Conservation (phyloP, 108 stramenopile species). For the Nitzschia putrida region DNA sequence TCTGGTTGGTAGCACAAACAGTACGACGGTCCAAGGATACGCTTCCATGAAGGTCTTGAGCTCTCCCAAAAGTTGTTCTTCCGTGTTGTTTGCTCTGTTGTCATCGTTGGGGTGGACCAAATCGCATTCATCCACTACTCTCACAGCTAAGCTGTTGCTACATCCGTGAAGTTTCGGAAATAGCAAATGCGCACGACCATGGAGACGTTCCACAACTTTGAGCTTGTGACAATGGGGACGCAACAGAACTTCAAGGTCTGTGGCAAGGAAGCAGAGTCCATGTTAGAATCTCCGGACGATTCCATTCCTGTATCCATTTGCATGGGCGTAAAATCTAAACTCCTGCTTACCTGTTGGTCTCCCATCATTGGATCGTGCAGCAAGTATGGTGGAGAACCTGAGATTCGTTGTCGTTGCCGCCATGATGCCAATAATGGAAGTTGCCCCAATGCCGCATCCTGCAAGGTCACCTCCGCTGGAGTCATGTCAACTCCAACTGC, state of each 20-base stretch:
- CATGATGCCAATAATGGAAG: constrained; percentile 64
- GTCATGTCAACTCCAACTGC: too few relatives aligned
- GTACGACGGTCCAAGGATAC: not conserved
- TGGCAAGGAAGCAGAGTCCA: not conserved
- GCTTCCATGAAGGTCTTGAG: not conserved
- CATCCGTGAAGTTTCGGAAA: constrained; percentile 42
- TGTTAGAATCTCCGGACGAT: too few relatives aligned
- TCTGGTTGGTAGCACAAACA: constrained; percentile 12
- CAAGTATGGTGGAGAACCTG: constrained; percentile 11
- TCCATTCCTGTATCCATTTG: not conserved
- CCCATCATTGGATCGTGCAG: constrained; percentile 3
- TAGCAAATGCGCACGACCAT: constrained; percentile 56
- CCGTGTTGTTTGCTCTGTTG: not conserved
- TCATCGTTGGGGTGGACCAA: not conserved
- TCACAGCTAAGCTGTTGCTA: constrained; percentile 3
- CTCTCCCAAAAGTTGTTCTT: not conserved
- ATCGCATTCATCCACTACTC: constrained; percentile 8
- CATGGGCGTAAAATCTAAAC: too few relatives aligned
- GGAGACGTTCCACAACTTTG: constrained; percentile 55
- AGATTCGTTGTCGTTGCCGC: not conserved
- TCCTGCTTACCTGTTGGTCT: constrained; percentile 7
- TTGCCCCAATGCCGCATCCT: constrained; percentile 9
- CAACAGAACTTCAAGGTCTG: constrained; percentile 47
- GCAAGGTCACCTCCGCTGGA: too few relatives aligned
- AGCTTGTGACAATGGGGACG: constrained; percentile 47